These are phyloP conservation scores for Stromatinia cepivora DNA, from an alignment of 2,329 filamentous ascomycete genomes.

Conservation along the genomic window DNA sequence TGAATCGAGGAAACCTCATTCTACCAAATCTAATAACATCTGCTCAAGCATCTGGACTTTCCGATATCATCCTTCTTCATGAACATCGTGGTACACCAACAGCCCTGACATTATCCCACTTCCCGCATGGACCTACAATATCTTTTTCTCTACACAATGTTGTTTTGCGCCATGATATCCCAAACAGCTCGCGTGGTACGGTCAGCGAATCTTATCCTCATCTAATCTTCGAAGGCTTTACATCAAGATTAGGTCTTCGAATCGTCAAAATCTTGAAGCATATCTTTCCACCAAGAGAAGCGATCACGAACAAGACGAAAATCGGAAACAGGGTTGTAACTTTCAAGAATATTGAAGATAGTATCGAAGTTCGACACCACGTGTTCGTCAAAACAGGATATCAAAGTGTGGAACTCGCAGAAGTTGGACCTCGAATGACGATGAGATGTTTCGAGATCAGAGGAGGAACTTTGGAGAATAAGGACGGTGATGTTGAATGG, in stretches of 20 bases:
- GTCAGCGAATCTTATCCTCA: conserved; percentile 93
- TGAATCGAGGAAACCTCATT: conserved; percentile 90
- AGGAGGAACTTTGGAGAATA: conserved; percentile 87
- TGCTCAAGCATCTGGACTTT: conserved; percentile 76
- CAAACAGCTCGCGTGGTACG: conserved; percentile 80
- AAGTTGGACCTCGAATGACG: conserved; percentile 95
- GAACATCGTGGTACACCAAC: conserved; percentile 93
- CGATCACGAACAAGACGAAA: conserved; percentile 68
- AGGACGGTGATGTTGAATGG: conserved; percentile 96
- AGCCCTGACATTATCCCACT: conserved; percentile 81
- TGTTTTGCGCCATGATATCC: conserved; percentile 88
- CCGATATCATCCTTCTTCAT: conserved; percentile 83
- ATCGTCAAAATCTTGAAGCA: conserved; percentile 92
- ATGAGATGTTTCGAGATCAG: conserved; percentile 94
- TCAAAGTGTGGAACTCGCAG: conserved; percentile 82
- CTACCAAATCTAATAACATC: conserved; percentile 81
- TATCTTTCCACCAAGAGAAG: conserved; percentile 85
- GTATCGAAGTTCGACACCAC: conserved; percentile 88
- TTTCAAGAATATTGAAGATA: conserved; percentile 91
- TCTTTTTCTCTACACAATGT: conserved; percentile 93
- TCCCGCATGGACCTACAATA: conserved; percentile 84
- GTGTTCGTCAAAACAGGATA: conserved; percentile 94
- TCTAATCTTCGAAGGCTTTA: conserved; percentile 93
- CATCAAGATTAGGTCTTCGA: conserved; percentile 73
- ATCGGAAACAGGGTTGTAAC: conserved; percentile 87